phyloP scores from a whole-genome alignment of 208 protist species.

The Leishmania lainsoni region DNA sequence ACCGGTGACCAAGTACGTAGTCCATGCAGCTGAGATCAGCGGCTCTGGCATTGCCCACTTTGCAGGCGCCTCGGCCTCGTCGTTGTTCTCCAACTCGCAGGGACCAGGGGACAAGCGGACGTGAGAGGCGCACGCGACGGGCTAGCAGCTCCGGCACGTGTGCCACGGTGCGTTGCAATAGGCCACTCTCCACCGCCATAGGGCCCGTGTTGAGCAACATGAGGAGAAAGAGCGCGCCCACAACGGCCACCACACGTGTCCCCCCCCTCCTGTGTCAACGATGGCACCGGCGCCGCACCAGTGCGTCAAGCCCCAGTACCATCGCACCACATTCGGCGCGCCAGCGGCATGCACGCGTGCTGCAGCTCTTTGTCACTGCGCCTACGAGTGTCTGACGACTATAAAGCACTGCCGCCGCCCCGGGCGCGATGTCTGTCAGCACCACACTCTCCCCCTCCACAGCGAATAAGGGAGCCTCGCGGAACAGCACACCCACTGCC shows the following conservation, averaged over 20 bases:
- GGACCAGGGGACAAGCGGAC: no score
- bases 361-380: not conserved
- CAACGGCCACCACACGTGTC: not conserved
- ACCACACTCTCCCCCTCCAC: not conserved
- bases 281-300: no score
- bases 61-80: no score
- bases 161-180: not conserved
- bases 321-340: no score
- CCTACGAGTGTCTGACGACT: no score
- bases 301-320: no score
- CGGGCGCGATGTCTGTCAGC: not conserved
- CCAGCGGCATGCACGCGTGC: not conserved
- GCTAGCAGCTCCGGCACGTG: not conserved
- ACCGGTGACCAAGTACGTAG: no score
- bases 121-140: no score
- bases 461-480: not conserved
- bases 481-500: no score
- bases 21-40: no score
- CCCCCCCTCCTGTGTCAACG: not conserved
- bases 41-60: no score
- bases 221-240: not conserved
- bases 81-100: no score
- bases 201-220: not conserved
- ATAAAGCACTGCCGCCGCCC: not conserved
- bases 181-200: not conserved